Conservation (phyloP, 2,329 filamentous ascomycete genomes). For the Cordyceps fumosorosea region DNA sequence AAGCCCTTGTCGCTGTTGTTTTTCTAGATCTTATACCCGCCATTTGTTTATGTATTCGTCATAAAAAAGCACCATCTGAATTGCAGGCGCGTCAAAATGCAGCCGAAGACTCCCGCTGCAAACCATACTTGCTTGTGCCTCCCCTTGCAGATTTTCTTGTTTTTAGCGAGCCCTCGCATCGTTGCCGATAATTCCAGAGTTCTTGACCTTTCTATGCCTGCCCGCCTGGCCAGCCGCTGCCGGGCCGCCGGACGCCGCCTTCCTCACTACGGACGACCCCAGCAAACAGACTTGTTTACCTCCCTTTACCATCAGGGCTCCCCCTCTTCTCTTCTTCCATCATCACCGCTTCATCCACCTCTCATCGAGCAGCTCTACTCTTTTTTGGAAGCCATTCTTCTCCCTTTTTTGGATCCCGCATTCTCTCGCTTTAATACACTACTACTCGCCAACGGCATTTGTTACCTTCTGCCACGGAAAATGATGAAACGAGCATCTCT, state of each 20-base stretch:
- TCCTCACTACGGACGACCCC: background rate
- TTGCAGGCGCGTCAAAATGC: background rate
- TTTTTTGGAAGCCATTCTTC: conserved; percentile 20
- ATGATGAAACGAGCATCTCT: conserved; percentile 10
- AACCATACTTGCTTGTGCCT: background rate
- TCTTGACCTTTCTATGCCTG: background rate
- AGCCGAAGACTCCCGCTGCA: background rate
- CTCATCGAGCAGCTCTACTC: conserved; percentile 20
- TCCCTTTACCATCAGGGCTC: background rate
- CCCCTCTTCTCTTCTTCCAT: conserved; percentile 10
- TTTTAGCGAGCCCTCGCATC: background rate
- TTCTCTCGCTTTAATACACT: conserved; percentile 19
- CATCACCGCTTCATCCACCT: conserved; percentile 17
- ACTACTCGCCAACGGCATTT: conserved; percentile 10
- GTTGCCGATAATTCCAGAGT: background rate
- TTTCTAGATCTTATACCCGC: conserved; percentile 40
- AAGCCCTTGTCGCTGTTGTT: conserved; percentile 57
- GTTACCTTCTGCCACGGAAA: conserved; percentile 6
- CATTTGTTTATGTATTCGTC: background rate
- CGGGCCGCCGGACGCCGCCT: background rate
- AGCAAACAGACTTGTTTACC: background rate
- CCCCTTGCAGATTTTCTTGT: background rate
- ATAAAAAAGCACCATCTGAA: background rate
- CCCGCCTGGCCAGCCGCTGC: background rate
- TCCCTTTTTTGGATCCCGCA: conserved; percentile 28